Evolutionary conservation across 2,329 filamentous ascomycete genomes (phyloP), one percentile per base, ranked within the genome.

Genomic region (Neocatenulostroma microsporum): DNA sequence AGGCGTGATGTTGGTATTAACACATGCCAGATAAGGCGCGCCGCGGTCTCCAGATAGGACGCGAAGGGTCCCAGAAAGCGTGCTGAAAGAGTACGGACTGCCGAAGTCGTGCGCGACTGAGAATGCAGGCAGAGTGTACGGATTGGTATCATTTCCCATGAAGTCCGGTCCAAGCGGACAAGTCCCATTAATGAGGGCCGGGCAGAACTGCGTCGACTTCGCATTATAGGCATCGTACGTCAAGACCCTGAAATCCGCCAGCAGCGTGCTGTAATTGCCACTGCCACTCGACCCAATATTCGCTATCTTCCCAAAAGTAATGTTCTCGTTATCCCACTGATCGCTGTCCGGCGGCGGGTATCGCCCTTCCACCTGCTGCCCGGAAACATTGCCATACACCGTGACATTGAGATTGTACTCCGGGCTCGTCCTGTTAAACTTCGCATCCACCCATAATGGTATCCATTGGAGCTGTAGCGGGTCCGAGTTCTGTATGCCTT

Each of bases 321-420:
- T 57, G 23, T 72, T 73, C 1, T 68, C 55, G 54, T 91, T 68
- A 2, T 49, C 58, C 84, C 86, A 70, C 10, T 47, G 85, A 0
- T 74, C 60, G 54, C 76, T 72, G 49, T 72, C 61, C 3, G 51
- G 34, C 0, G 74, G 52, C 21, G 85, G 86, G 36, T 86, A 73
- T 2, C 62, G 42, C n/a, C 67, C 64, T 10, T 63, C 55, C 2
- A 69, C 68, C 29, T 73, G 70, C 34, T 80, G 76, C 30, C 91
- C 91, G 7, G 81, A 84, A 20, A 96, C 86, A 61, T 96, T 95
- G 34, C 88, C 89, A 67, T 86, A 96, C 30, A 94, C 74, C 2
- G 79, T 91, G 37, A 95, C 67, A 45, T 75, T 78, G 32, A 98
- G 69, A 26, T 72, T 75, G 55, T 88, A 77, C 34, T 66, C 70